Evolutionary conservation across 75 land plant genomes (phyloP).

Genomic region (Gnetum montanum): DNA sequence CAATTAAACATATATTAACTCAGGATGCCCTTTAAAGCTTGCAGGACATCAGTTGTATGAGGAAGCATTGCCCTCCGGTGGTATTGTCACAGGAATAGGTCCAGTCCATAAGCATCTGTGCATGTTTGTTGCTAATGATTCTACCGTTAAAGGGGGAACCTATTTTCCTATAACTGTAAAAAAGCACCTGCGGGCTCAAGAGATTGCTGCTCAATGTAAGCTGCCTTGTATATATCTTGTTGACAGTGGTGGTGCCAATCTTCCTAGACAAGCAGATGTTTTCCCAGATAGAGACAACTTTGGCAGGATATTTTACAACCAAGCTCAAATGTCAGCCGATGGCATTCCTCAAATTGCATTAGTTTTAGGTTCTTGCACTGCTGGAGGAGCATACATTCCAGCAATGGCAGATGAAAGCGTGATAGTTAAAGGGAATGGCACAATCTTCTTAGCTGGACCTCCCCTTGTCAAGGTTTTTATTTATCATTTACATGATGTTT

Average conservation of each 20-base stretch:
- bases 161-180: conserved; percentile 97
- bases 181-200: conserved; percentile 96
- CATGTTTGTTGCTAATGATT: conserved; percentile 96
- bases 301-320: conserved; percentile 96
- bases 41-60: conserved; percentile 93
- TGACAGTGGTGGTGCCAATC: conserved; percentile 98
- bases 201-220: conserved; percentile 82
- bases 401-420: conserved; percentile 99
- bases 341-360: conserved; percentile 95
- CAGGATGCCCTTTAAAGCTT: conserved; percentile 56
- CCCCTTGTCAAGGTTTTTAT: conserved; percentile 93
- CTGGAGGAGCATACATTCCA: conserved; percentile 99
- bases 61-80: conserved; percentile 77
- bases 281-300: conserved; percentile 95
- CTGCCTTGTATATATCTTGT: conserved; percentile 92
- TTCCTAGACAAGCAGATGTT: conserved; percentile 95
- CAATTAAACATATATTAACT: too few species aligned
- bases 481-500: background rate
- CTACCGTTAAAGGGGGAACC: conserved; percentile 97
- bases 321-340: conserved; percentile 82
- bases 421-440: conserved; percentile 96
- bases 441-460: conserved; percentile 98
- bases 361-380: conserved; percentile 96
- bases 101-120: conserved; percentile 76
- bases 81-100: conserved; percentile 94